These are phyloP conservation scores for Mycena indigotica DNA, from an alignment of 768 basidiomycete genomes.

Conservation along the genomic window DNA sequence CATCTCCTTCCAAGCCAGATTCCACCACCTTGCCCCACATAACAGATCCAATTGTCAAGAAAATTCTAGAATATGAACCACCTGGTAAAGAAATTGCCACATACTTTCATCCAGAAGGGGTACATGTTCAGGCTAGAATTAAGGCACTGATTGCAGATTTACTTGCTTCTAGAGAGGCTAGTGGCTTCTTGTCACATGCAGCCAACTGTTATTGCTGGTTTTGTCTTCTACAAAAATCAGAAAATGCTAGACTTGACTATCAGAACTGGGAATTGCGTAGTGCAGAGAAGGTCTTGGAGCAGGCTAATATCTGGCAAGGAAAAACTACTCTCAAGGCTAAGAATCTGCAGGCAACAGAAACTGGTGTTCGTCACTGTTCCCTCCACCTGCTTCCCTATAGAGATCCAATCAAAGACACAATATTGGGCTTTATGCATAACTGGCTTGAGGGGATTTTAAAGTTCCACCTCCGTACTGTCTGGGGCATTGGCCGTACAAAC, in stretches of 20 bases:
- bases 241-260: conserved; percentile 16
- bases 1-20: conserved; percentile 29
- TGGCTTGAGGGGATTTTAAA: conserved; percentile 19
- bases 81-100: conserved; percentile 13
- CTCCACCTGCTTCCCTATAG: conserved; percentile 20
- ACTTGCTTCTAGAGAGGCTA: conserved; percentile 15
- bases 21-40: conserved; percentile 11
- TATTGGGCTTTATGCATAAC: conserved; percentile 26
- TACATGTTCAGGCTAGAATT: conserved; percentile 10
- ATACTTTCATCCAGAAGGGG: conserved; percentile 13
- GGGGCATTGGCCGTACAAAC: conserved; percentile 18
- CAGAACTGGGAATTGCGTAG: conserved; percentile 14
- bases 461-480: conserved; percentile 13
- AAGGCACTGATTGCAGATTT: conserved; percentile 21
- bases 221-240: conserved; percentile 8
- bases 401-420: conserved; percentile 16
- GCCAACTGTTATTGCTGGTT: conserved; percentile 22
- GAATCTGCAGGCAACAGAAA: conserved; percentile 4
- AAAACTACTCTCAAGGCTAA: conserved; percentile 1
- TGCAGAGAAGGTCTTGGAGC: conserved; percentile 9
- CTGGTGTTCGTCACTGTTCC: conserved; percentile 20
- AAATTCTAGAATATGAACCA: conserved; percentile 3
- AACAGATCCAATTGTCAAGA: conserved; percentile 3
- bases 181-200: conserved; percentile 17
- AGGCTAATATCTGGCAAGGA: conserved; percentile 20